phyloP scores from a whole-genome alignment of 2,329 filamentous ascomycete genomes.

The Alternaria triticimaculans region DNA sequence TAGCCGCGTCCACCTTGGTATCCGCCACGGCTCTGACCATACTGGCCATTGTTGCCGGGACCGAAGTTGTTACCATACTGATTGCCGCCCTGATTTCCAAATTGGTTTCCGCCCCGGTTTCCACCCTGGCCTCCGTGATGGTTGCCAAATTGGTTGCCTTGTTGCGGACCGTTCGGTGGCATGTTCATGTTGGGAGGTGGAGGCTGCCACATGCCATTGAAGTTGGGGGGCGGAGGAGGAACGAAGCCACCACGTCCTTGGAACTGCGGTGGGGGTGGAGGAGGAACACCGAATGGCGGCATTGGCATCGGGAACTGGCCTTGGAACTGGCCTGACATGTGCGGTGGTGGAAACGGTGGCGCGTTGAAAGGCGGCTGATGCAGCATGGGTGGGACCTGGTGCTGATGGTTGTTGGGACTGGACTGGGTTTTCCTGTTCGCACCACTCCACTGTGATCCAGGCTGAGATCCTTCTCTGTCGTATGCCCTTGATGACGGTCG shows the following conservation, averaged over 20 bases:
- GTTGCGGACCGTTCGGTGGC: conserved; percentile 17
- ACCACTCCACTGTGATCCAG: conserved; percentile 18
- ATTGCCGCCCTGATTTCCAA: conserved; percentile 5
- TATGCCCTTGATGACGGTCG: conserved; percentile 15
- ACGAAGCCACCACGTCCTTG: conserved; percentile 22
- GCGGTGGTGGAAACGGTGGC: conserved; percentile 27
- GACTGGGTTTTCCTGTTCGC: conserved; percentile 8
- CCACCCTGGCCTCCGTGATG: conserved; percentile 14
- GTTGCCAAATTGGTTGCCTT: conserved; percentile 13
- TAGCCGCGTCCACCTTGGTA: conserved; percentile 23
- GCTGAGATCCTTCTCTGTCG: conserved; percentile 12
- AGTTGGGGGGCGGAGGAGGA: conserved; percentile 35
- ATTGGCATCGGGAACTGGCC: conserved; percentile 26
- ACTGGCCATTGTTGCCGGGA: conserved; percentile 13
- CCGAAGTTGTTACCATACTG: conserved; percentile 16
- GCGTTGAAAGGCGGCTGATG: conserved; percentile 22
- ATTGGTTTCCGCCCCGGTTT: conserved; percentile 12
- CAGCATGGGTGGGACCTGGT: conserved; percentile 8
- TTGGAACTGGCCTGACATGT: conserved; percentile 24
- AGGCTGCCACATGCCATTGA: conserved; percentile 29
- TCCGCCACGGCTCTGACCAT: conserved; percentile 15
- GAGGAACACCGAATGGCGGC: conserved; percentile 24
- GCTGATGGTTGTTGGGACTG: conserved; percentile 11
- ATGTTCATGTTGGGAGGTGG: conserved; percentile 25
- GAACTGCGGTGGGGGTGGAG: conserved; percentile 28